phyloP scores from a whole-genome alignment of 108 stramenopile genomes.

The Fragilariopsis cylindrus region DNA sequence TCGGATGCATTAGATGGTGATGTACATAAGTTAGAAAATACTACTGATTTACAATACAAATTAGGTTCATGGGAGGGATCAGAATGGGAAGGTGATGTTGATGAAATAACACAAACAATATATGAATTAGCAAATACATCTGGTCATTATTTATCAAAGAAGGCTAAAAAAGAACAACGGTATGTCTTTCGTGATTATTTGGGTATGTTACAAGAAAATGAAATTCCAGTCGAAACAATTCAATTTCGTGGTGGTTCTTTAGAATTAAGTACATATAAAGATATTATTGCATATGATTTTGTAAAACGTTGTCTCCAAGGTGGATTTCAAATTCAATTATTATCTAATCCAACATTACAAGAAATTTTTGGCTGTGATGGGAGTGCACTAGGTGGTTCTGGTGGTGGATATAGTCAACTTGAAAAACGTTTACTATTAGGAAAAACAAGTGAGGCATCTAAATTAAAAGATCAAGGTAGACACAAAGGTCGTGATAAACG shows the following conservation, averaged over 20 bases:
- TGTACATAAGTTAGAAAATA: conserved; percentile 31
- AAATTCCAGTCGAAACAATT: conserved; percentile 57
- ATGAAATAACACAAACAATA: conserved; percentile 75
- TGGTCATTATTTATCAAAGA: conserved; percentile 76
- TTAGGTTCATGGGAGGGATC: conserved; percentile 83
- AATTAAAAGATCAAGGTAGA: conserved; percentile 63
- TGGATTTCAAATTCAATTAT: conserved; percentile 79
- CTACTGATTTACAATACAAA: conserved; percentile 52
- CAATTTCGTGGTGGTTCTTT: conserved; percentile 67
- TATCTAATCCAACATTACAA: conserved; percentile 79
- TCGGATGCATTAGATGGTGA: conserved; percentile 40
- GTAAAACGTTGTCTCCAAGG: conserved; percentile 82
- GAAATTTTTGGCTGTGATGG: conserved; percentile 70
- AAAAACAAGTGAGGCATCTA: conserved; percentile 79
- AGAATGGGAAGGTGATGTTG: conserved; percentile 75
- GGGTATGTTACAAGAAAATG: conserved; percentile 80
- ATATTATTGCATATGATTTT: conserved; percentile 79
- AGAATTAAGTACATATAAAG: conserved; percentile 63
- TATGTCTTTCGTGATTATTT: conserved; percentile 81
- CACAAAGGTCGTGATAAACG: conserved; percentile 64
- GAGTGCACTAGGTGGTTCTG: conserved; percentile 24
- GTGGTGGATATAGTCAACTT: conserved; percentile 54
- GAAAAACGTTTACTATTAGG: conserved; percentile 74
- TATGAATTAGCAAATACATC: conserved; percentile 70
- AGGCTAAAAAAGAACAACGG: conserved; percentile 80